A percentile compares a stretch with the other conserved stretches of the same genome.
Conservation (phyloP, 2,329 filamentous ascomycete species). For the Cercospora zeae-maydis region DNA sequence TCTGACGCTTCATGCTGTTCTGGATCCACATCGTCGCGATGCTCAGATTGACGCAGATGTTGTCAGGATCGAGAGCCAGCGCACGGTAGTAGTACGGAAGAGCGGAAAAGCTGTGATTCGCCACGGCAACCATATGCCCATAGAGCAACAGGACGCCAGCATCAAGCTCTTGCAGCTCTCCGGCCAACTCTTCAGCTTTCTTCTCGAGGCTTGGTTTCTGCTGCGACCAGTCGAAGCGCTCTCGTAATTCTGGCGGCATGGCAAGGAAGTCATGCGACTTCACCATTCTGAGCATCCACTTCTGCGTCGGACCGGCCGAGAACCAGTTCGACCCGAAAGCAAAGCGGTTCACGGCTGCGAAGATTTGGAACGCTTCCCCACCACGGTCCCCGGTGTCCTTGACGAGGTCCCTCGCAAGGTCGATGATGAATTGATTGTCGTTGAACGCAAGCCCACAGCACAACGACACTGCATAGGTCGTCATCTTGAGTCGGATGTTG, state of each 20-base stretch:
- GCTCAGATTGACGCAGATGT: conserved; percentile 74
- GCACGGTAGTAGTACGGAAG: conserved; percentile 78
- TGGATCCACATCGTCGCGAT: conserved; percentile 84
- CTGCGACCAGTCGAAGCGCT: conserved; percentile 42
- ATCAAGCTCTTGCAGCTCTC: conserved; percentile 53
- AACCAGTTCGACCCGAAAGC: conserved; percentile 73
- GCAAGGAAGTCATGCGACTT: conserved; percentile 77
- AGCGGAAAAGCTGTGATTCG: conserved; percentile 77
- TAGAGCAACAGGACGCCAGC: conserved; percentile 81
- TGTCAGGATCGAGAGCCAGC: conserved; percentile 66
- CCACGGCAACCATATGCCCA: conserved; percentile 73
- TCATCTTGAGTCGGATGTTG: conserved; percentile 32
- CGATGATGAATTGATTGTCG: conserved; percentile 71
- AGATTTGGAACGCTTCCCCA: conserved; percentile 79
- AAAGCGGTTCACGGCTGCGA: conserved; percentile 71
- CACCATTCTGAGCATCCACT: conserved; percentile 87
- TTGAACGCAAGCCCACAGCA: conserved; percentile 75
- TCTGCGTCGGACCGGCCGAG: conserved; percentile 76
- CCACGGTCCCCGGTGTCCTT: conserved; percentile 65
- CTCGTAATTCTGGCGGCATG: conserved; percentile 51
- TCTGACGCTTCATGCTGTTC: conserved; percentile 82
- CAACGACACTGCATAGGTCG: conserved; percentile 29
- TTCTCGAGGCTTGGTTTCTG: conserved; percentile 39
- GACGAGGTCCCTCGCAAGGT: conserved; percentile 78
- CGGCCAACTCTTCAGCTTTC: conserved; percentile 21